Conservation (phyloP, 352 stramenopile species). For the Peronospora farinosa region DNA sequence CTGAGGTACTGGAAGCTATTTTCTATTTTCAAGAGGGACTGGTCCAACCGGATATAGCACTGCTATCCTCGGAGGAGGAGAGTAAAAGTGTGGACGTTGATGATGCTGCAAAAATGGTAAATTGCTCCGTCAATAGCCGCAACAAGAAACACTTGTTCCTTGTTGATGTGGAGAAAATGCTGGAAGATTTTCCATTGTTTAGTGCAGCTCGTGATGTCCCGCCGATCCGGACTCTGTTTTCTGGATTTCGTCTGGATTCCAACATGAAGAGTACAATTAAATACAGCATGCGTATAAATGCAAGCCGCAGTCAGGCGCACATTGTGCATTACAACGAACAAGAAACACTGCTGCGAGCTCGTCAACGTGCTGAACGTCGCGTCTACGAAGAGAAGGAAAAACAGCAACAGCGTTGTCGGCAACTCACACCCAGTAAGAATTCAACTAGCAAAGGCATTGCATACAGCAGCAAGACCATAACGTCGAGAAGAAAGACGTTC, state of each 20-base stretch:
- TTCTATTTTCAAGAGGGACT: slow-evolving; percentile 35
- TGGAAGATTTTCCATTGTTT: slow-evolving; percentile 42
- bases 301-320: slow-evolving; percentile 58
- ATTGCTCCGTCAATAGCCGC: slow-evolving; percentile 17
- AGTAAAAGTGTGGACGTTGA: slow-evolving; percentile 15
- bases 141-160: slow-evolving; percentile 34
- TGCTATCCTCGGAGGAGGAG: slow-evolving; percentile 4
- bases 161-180: slow-evolving; percentile 35
- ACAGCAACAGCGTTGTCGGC: slow-evolving; percentile 49
- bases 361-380: slow-evolving; percentile 54
- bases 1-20: slow-evolving; percentile 48
- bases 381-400: slow-evolving; percentile 66
- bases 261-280: slow-evolving; percentile 70
- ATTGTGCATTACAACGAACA: slow-evolving; percentile 65
- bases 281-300: slow-evolving; percentile 73
- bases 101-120: slow-evolving; percentile 16
- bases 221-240: slow-evolving; percentile 48
- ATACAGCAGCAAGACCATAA: slow-evolving; percentile 45
- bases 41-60: slow-evolving; percentile 3
- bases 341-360: slow-evolving; percentile 38
- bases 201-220: slow-evolving; percentile 25
- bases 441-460: slow-evolving; percentile 24
- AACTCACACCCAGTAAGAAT: slow-evolving; percentile 34
- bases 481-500: slow-evolving; percentile 42
- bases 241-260: slow-evolving; percentile 63